Conservation (phyloP, 345 rosid species). For the Ceriops zippeliana region DNA sequence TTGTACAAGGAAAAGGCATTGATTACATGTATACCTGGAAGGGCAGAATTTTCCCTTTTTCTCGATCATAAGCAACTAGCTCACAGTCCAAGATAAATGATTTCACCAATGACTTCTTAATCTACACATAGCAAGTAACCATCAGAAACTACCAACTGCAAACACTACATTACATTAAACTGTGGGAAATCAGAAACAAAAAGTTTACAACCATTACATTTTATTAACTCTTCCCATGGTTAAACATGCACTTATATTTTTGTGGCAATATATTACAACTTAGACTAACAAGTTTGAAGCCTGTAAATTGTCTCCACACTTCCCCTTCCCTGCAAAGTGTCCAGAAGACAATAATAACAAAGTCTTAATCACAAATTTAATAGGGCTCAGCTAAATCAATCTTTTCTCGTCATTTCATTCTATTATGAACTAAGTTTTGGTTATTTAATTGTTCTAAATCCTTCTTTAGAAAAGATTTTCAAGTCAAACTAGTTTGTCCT, state of each 20-base stretch:
- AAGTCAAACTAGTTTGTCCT: too few relatives aligned
- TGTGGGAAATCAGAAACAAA: too few relatives aligned
- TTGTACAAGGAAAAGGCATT: not conserved
- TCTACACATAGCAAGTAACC: constrained; percentile 40
- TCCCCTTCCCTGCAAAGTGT: too few relatives aligned
- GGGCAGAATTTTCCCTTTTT: constrained; percentile 69
- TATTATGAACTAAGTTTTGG: too few relatives aligned
- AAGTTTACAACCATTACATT: too few relatives aligned
- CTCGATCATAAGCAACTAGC: constrained; percentile 84
- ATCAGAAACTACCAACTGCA: constrained; percentile 14
- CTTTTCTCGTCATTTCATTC: too few relatives aligned
- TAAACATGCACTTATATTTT: not conserved
- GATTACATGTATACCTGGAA: constrained; percentile 59
- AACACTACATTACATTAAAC: not conserved
- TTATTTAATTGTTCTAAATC: too few relatives aligned
- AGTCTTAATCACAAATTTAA: too few relatives aligned
- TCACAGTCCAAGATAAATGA: constrained; percentile 93
- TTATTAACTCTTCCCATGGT: not conserved
- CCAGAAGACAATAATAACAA: too few relatives aligned
- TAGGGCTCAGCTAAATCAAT: too few relatives aligned
- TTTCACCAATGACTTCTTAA: constrained; percentile 57
- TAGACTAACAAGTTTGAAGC: not conserved
- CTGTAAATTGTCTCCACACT: too few relatives aligned
- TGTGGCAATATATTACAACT: not conserved
- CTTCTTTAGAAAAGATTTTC: too few relatives aligned